These are phyloP conservation scores for Colletotrichum nymphaeae DNA, from an alignment of 2,329 filamentous ascomycete genomes.

Conservation along the genomic window DNA sequence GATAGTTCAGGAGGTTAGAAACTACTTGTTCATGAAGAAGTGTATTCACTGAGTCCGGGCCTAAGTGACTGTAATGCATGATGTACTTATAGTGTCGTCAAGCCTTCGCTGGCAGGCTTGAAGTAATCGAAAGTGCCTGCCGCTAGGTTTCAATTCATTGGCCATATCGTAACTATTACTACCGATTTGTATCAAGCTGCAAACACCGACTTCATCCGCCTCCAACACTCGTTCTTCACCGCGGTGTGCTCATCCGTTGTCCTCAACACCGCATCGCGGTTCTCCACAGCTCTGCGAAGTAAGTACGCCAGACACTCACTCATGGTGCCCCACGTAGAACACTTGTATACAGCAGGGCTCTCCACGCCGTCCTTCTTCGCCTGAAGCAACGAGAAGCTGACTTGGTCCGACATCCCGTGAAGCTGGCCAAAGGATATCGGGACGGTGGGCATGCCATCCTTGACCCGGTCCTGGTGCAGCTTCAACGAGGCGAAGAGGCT, in stretches of 20 bases:
- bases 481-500: constrained; percentile 54
- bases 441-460: constrained; percentile 45
- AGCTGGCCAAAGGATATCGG: constrained; percentile 63
- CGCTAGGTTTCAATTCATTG: too few relatives aligned
- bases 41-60: too few relatives aligned
- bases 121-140: too few relatives aligned
- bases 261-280: constrained; percentile 45
- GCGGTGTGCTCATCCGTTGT: constrained; percentile 46
- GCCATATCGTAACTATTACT: too few relatives aligned
- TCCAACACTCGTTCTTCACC: constrained; percentile 43
- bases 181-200: neutral
- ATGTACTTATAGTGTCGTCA: too few relatives aligned
- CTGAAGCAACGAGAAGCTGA: constrained; percentile 61
- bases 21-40: too few relatives aligned
- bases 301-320: constrained; percentile 53
- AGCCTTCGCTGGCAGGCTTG: too few relatives aligned
- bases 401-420: constrained; percentile 68
- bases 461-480: constrained; percentile 55
- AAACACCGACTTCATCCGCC: constrained; percentile 42
- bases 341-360: constrained; percentile 51
- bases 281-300: constrained; percentile 50
- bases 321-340: constrained; percentile 52
- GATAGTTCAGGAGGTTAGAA: too few relatives aligned
- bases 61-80: too few relatives aligned
- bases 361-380: constrained; percentile 41